Percentiles rank a stretch among this genome's conserved stretches.
Evolutionary conservation across 192 early-diverging fungal species (phyloP).

Genomic region (Entophlyctis luteolus): DNA sequence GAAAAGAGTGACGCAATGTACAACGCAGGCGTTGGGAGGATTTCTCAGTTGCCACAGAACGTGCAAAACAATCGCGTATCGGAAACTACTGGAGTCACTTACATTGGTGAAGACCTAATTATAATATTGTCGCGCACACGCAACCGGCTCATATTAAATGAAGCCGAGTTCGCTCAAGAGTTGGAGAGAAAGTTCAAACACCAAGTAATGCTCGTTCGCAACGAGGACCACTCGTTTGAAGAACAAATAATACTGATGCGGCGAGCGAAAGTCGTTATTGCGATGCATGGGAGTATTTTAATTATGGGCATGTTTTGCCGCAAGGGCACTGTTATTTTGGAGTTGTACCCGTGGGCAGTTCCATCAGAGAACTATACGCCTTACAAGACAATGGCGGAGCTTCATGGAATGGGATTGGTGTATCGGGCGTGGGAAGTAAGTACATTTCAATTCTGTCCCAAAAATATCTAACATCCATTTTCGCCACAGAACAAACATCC

Average conservation of each 20-base stretch:
- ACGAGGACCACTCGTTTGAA: conserved; percentile 47
- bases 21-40: background rate
- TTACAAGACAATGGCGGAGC: conserved; percentile 42
- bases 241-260: conserved; percentile 47
- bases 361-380: conserved; percentile 50
- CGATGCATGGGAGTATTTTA: conserved; percentile 53
- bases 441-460: background rate
- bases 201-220: conserved; percentile 40
- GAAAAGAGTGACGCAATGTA: conserved; percentile 2
- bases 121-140: conserved; percentile 40
- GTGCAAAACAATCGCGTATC: background rate
- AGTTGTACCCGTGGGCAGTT: conserved; percentile 48
- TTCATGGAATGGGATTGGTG: conserved; percentile 46
- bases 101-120: conserved; percentile 35
- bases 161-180: conserved; percentile 28
- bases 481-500: conserved; percentile 35
- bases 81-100: conserved; percentile 18
- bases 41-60: background rate
- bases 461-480: background rate
- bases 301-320: conserved; percentile 54
- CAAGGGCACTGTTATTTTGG: conserved; percentile 45
- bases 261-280: conserved; percentile 43
- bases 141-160: conserved; percentile 49
- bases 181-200: conserved; percentile 26
- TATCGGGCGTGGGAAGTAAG: conserved; percentile 50